Evolutionary conservation across 164 flowering plant species (phyloP).

Genomic region (Aristolochia fimbriata): DNA sequence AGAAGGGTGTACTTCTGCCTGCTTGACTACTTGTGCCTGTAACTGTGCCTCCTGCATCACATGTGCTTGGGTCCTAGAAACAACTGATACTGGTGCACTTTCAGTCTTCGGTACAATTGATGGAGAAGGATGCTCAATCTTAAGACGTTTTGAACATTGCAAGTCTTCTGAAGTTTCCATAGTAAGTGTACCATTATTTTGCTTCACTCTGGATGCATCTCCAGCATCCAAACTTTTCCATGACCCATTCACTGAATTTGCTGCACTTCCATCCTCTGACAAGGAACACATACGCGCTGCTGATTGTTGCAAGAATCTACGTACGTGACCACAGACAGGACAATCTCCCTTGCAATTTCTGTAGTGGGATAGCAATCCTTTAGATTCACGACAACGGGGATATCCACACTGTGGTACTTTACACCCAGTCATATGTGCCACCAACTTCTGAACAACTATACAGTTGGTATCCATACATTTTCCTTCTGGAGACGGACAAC

Average conservation of each 20-base stretch:
- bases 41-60: conserved; percentile 18
- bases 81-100: conserved; percentile 20
- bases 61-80: conserved; percentile 24
- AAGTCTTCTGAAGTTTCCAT: conserved; percentile 42
- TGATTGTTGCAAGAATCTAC: conserved; percentile 20
- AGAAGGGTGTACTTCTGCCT: conserved; percentile 17
- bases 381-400: conserved; percentile 54
- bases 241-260: conserved; percentile 24
- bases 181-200: conserved; percentile 21
- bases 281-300: conserved; percentile 21
- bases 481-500: conserved; percentile 63
- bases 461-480: conserved; percentile 58
- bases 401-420: conserved; percentile 28
- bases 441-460: conserved; percentile 37
- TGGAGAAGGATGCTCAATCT: conserved; percentile 53
- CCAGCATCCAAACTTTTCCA: conserved; percentile 32
- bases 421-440: conserved; percentile 55
- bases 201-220: conserved; percentile 22
- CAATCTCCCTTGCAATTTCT: conserved; percentile 45
- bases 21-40: conserved; percentile 27
- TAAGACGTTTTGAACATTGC: conserved; percentile 67
- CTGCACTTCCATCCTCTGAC: conserved; percentile 20
- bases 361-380: conserved; percentile 37
- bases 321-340: conserved; percentile 75
- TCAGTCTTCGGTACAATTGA: conserved; percentile 29